Evolutionary conservation across 1,139 yeast genomes (phyloP), one percentile per base, ranked within the genome.

Genomic region (Saccharomyces hybrid): DNA sequence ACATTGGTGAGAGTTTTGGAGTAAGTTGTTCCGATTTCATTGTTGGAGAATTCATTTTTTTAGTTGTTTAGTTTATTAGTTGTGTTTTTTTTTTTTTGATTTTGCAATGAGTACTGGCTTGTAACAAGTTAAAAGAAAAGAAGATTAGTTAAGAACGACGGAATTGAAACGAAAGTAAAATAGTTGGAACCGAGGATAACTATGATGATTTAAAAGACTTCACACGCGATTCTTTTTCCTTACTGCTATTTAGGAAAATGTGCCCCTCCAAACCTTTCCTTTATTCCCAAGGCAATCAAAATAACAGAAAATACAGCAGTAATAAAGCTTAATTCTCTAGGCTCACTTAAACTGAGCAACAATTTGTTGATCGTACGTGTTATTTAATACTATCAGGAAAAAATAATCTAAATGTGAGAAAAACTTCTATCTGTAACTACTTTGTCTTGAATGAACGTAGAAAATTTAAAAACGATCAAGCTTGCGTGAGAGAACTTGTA

Each of bases 1-100:
- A 56, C 48, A 64, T 58, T n/a, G 69, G 68, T 8, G 68, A 64
- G 55, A 64, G 48, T 41, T 56, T 56, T 8, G 67, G 68, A 5
- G 67, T 58, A 42, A 61, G 55, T 46, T 58, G 62, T 47, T 61
- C 64, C 13, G 65, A 56, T 42, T 57, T 58, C 51, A 61, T 51
- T 20, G 61, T 57, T 6, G 66, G 65, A 11, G 66, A 55, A 42
- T 61, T 61, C 66, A 63, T 63, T 7, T 27, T 49, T 28, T 26
- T 6, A 38, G 8, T 6, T 11, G 25, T 41, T 14, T 8, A 20
- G 25, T 46, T 46, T 5, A 6, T n/a, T 38, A 8, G 11, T 6
- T 8, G 16, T 11, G n/a, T 5, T 9, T n/a, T 13, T 38, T 38
- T 38, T 38, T 26, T 26, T 26, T 8, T 34, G 23, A 16, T 38